Base-by-base conservation (phyloP, 2,329 filamentous ascomycete genomes). In the Stachybotrys elegans region DNA sequence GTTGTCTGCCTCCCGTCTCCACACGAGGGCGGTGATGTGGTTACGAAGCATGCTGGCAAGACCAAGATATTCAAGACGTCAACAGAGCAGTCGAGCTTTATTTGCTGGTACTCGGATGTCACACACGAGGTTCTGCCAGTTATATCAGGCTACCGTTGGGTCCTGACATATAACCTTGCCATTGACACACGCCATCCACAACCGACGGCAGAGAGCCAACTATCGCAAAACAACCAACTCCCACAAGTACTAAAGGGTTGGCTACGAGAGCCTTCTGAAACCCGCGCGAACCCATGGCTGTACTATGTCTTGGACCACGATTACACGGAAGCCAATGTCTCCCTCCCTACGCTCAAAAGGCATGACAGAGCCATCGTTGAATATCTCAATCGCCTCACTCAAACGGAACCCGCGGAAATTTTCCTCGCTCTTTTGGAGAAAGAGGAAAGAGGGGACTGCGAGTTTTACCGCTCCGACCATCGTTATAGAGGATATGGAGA, bases 121-220 rank as follows among this genome's bases (percentile, higher is more conserved):
- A 62, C 60, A 2, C 72, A 79, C 49, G 68, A 79, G 53, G 62
- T 77, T n/a, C 58, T 67, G 14, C 66, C 68, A 2, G 63, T 79
- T 3, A 63, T 49, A 0, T 67, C 65, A 0, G 76, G 76, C 3
- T 68, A 72, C 51, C 70, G 73, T 4, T 65, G 72, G 43, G 73
- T 76, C 9, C 49, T 81, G 11, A 75, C 69, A 0, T 81, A 77
- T 57, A 78, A 79, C 51, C 65, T 81, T 5, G 53, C 56, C 13
- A 44, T 59, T 16, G 46, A 53, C 5, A 43, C 25, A 5, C 22
- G 51, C 5, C 37, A 45, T 14, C 12, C 44, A 2, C 43, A 50
- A 2, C 57, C 58, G 11, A 57, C 55, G 5, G 55, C 57, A 3
- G 49, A 42, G 2, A 14, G 55, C 4, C 36, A 41, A 11, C 19